Evolutionary conservation across 2,329 filamentous ascomycete species (phyloP).

Genomic region (Calonectria montana): DNA sequence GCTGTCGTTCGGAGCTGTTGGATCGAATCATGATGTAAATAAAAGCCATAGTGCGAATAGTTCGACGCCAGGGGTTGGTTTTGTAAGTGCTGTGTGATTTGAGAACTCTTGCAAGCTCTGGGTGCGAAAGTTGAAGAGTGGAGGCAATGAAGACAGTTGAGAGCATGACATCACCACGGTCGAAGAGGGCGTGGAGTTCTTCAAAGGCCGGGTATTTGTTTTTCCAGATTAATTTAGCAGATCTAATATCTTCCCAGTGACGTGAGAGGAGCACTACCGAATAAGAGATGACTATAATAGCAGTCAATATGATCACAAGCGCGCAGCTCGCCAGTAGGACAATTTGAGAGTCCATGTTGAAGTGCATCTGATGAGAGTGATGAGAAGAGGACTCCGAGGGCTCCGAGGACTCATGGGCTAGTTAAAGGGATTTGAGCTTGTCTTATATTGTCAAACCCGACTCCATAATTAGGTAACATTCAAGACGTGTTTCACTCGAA

Average conservation of each 20-base stretch:
- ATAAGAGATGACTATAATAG: not conserved
- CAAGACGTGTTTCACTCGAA: not conserved
- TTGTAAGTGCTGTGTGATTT: constrained; percentile 16
- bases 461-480: not conserved
- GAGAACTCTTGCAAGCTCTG: constrained; percentile 3
- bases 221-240: not conserved
- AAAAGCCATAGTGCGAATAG: constrained; percentile 12
- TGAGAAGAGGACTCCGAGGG: not conserved
- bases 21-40: constrained; percentile 20
- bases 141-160: constrained; percentile 9
- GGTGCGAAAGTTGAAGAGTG: constrained; percentile 11
- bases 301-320: not conserved
- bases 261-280: not conserved
- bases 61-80: constrained; percentile 11
- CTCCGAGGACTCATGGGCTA: too few relatives aligned
- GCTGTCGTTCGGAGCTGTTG: constrained; percentile 5
- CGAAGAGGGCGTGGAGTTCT: constrained; percentile 13
- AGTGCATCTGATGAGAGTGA: constrained; percentile 45
- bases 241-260: not conserved
- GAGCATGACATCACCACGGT: constrained; percentile 16
- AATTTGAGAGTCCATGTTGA: constrained; percentile 75
- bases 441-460: not conserved
- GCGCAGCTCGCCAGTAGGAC: constrained; percentile 67
- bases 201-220: constrained; percentile 15
- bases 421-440: not conserved